Percentiles rank a stretch among this genome's conserved stretches.
Evolutionary conservation across 176 grass and related monocot species (phyloP).

Genomic region (Musa troglodytarum): DNA sequence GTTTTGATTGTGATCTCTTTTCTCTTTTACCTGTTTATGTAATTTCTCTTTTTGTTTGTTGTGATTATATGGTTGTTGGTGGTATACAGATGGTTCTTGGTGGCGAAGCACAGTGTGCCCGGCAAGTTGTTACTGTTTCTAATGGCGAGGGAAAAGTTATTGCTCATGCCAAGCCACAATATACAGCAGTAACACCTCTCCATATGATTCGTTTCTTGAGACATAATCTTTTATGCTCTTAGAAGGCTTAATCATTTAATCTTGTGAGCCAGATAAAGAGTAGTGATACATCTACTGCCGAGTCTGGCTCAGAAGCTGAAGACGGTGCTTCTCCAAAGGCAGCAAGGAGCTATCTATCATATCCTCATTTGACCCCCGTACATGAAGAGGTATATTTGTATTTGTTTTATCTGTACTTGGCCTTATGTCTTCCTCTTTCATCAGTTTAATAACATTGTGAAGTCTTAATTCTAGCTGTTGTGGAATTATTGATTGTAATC

Average conservation of each 20-base stretch:
- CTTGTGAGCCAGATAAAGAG: not conserved
- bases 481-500: no score
- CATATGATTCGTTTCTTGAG: not conserved
- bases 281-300: not conserved
- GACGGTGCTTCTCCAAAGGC: slow-evolving; percentile 4
- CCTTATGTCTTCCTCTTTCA: not conserved
- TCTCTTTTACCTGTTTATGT: not conserved
- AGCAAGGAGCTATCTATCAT: not conserved
- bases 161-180: slow-evolving; percentile 4
- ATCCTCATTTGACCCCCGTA: slow-evolving; percentile 5
- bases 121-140: slow-evolving; percentile 7
- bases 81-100: not conserved
- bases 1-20: not conserved
- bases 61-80: not conserved
- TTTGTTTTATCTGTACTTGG: not conserved
- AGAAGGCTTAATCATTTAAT: no score
- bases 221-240: not conserved
- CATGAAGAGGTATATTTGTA: slow-evolving; percentile 2
- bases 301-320: slow-evolving; percentile 7
- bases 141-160: slow-evolving; percentile 3
- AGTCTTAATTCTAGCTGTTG: not conserved
- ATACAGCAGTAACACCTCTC: not conserved
- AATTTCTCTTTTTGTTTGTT: not conserved
- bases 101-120: not conserved
- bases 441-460: not conserved